These are phyloP conservation scores for Suhomyces atakaporum DNA, from an alignment of 1,139 yeast genomes.

Conservation along the genomic window DNA sequence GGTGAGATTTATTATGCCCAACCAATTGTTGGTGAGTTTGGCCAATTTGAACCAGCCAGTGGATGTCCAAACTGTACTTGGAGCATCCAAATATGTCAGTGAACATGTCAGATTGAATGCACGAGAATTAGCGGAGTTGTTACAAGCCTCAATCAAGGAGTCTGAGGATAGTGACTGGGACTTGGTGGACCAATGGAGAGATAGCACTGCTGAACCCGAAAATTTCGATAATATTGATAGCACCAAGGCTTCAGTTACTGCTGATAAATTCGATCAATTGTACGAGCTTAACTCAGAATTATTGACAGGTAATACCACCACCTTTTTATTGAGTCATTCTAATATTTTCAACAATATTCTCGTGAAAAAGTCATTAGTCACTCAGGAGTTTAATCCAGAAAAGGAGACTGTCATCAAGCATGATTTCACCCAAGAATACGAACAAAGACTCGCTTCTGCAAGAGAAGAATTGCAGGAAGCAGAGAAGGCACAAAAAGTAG, in stretches of 20 bases:
- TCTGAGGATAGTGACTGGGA: slow-evolving; percentile 18
- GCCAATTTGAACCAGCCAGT: slow-evolving; percentile 58
- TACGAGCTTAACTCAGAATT: slow-evolving; percentile 8
- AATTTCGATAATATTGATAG: slow-evolving; percentile 10
- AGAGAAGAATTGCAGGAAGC: slow-evolving; percentile 22
- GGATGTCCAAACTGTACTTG: slow-evolving; percentile 57
- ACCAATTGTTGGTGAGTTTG: slow-evolving; percentile 69
- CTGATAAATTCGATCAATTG: slow-evolving; percentile 21
- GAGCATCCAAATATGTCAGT: slow-evolving; percentile 50
- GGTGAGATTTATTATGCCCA: slow-evolving; percentile 79
- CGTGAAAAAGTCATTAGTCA: slow-evolving; percentile 9
- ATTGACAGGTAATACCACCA: slow-evolving; percentile 1
- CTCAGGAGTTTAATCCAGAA: slow-evolving; percentile 25
- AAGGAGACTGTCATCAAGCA: slow-evolving; percentile 21
- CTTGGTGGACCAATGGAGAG: slow-evolving; percentile 30
- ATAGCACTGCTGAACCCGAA: slow-evolving; percentile 12
- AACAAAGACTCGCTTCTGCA: slow-evolving; percentile 20
- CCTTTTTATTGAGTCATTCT: slow-evolving; percentile 19
- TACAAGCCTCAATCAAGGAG: slow-evolving; percentile 38
- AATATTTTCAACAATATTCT: slow-evolving; percentile 15
- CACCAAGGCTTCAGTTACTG: slow-evolving; percentile 7
- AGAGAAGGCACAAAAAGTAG: slow-evolving; percentile 9
- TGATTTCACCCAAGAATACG: slow-evolving; percentile 18
- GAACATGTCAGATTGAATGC: slow-evolving; percentile 62
- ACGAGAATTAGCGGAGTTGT: slow-evolving; percentile 56